phyloP scores from a whole-genome alignment of 225 moss, liverwort and hornwort genomes.

The Lunularia cruciata region DNA sequence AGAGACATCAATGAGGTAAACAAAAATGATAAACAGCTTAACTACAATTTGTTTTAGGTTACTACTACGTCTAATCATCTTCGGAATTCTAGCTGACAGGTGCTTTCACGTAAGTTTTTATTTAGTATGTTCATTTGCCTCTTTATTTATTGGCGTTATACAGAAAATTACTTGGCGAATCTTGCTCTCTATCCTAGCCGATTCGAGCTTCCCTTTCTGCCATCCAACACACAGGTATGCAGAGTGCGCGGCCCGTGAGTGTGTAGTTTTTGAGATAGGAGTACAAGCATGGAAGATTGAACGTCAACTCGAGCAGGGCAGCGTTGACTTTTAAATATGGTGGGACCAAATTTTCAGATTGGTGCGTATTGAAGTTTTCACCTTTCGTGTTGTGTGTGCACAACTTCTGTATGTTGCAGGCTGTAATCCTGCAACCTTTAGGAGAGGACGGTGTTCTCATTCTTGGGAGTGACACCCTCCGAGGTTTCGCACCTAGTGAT shows the following conservation, averaged over 20 bases:
- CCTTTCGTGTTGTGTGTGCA: too few relatives aligned
- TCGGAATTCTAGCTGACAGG: too few relatives aligned
- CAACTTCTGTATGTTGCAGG: constrained; percentile 53
- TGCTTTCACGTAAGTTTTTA: too few relatives aligned
- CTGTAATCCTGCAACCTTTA: constrained; percentile 81
- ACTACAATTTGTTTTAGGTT: too few relatives aligned
- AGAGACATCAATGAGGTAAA: too few relatives aligned
- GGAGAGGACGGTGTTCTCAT: constrained; percentile 79
- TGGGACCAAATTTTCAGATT: not conserved
- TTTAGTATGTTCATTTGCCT: not conserved
- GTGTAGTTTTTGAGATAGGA: not conserved
- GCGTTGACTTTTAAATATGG: not conserved
- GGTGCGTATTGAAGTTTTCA: too few relatives aligned
- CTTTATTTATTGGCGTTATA: constrained; percentile 1
- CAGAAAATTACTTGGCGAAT: constrained; percentile 91
- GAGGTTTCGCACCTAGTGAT: constrained; percentile 83
- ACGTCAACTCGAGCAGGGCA: not conserved
- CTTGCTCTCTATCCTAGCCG: constrained; percentile 83
- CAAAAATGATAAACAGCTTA: too few relatives aligned
- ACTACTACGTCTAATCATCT: too few relatives aligned
- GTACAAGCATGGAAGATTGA: not conserved
- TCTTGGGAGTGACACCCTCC: constrained; percentile 73
- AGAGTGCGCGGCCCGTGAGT: not conserved
- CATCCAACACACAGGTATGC: constrained; percentile 74
- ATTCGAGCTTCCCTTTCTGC: constrained; percentile 80